Evolutionary conservation across 2,329 filamentous ascomycete species (phyloP).

Genomic region (Xylaria arbuscula): DNA sequence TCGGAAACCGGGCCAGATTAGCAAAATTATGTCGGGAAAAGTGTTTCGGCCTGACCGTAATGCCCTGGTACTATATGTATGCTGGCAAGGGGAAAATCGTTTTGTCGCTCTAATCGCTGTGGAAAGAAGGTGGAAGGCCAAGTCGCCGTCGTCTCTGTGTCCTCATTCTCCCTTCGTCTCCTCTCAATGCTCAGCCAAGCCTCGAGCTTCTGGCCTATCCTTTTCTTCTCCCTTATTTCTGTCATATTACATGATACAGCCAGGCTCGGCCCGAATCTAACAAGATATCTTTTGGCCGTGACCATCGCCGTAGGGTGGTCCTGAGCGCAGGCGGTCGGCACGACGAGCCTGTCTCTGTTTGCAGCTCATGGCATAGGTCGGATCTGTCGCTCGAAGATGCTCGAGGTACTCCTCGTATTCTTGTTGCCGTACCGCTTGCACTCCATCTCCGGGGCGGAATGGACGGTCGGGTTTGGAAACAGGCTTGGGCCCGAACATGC

Average conservation of each 20-base stretch:
- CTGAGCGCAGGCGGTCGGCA: conserved; percentile 36
- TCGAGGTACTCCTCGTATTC: conserved; percentile 50
- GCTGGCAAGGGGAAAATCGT: conserved; percentile 36
- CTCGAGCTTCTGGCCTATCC: background rate
- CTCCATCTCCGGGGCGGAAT: conserved; percentile 40
- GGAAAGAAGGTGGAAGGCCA: conserved; percentile 35
- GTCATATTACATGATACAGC: background rate
- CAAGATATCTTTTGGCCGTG: conserved; percentile 4
- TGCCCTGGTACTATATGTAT: conserved; percentile 34
- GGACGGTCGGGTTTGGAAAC: conserved; percentile 48
- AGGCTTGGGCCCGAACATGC: conserved; percentile 48
- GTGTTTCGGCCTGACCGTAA: conserved; percentile 26
- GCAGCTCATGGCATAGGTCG: conserved; percentile 45
- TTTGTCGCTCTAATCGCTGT: conserved; percentile 38
- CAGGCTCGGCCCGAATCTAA: background rate
- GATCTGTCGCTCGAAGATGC: conserved; percentile 42
- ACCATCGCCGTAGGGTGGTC: background rate
- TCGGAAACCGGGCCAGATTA: conserved; percentile 31
- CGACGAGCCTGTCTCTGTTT: conserved; percentile 47
- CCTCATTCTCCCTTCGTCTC: conserved; percentile 11
- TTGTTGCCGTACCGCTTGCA: conserved; percentile 42
- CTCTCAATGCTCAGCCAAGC: conserved; percentile 6
- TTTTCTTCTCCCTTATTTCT: background rate
- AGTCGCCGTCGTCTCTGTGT: conserved; percentile 6
- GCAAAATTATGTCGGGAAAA: conserved; percentile 29